Percentiles rank a stretch among this genome's conserved stretches.
phyloP scores from a whole-genome alignment of 805 yeast genomes.

The Cyberlindnera meyerae region DNA sequence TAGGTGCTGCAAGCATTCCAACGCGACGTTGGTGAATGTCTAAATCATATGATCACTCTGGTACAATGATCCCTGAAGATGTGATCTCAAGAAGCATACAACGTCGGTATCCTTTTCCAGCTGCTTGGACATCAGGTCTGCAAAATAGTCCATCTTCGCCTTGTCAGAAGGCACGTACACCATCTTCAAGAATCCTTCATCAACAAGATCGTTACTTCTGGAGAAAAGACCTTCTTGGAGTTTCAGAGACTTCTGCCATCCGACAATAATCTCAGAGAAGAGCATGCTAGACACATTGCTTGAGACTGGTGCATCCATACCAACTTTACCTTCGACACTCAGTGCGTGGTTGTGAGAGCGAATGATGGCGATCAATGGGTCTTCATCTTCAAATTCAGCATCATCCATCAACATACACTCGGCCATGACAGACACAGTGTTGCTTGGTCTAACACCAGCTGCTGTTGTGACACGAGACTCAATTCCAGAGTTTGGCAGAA shows the following conservation, averaged over 20 bases:
- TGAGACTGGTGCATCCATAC: conserved; percentile 52
- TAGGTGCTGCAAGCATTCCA: conserved; percentile 49
- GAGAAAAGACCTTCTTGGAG: conserved; percentile 62
- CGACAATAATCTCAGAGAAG: conserved; percentile 60
- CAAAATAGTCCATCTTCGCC: conserved; percentile 46
- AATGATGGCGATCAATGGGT: conserved; percentile 47
- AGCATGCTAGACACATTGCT: conserved; percentile 45
- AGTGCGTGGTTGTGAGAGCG: conserved; percentile 46
- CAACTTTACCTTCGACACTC: conserved; percentile 73
- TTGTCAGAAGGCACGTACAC: conserved; percentile 84
- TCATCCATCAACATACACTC: conserved; percentile 70
- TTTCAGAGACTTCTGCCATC: conserved; percentile 65
- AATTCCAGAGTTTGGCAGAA: conserved; percentile 65
- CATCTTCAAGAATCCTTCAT: conserved; percentile 70
- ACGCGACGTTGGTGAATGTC: conserved; percentile 57
- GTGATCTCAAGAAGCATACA: conserved; percentile 63
- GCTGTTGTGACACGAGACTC: conserved; percentile 41
- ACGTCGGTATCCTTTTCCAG: conserved; percentile 67
- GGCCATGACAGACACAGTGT: conserved; percentile 68
- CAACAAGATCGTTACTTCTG: conserved; percentile 43
- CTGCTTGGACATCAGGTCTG: conserved; percentile 42
- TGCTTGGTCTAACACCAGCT: conserved; percentile 40
- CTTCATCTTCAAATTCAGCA: conserved; percentile 38
- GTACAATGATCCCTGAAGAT: conserved; percentile 72
- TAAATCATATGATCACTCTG: conserved; percentile 67